phyloP scores from a whole-genome alignment of 2,329 filamentous ascomycete species.

The Fusarium sp. region DNA sequence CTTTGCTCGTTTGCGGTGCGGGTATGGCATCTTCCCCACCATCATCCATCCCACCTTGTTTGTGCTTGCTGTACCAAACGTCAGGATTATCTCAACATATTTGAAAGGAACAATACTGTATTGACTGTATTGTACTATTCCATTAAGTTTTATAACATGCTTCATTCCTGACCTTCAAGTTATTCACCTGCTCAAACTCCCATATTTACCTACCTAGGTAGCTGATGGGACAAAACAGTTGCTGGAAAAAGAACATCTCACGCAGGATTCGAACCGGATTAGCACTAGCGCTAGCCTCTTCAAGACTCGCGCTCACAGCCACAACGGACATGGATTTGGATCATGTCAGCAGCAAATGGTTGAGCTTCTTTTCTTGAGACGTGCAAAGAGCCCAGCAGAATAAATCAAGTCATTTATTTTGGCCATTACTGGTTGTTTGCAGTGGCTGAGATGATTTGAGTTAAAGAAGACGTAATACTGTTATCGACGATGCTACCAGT shows the following conservation, averaged over 20 bases:
- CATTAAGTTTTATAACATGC: no score
- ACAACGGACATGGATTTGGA: slow-evolving; percentile 7
- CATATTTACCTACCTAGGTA: no score
- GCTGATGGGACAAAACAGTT: neutral
- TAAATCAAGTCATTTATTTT: neutral
- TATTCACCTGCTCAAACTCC: neutral
- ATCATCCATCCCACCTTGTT: slow-evolving; percentile 1
- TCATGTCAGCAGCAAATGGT: slow-evolving; percentile 10
- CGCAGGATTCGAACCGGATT: neutral
- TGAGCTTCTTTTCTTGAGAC: neutral
- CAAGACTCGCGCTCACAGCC: slow-evolving; percentile 7
- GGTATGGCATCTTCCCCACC: slow-evolving; percentile 3
- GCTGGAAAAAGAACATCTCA: neutral
- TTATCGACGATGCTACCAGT: no score
- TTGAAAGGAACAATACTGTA: no score
- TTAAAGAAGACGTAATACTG: neutral
- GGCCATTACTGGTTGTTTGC: no score
- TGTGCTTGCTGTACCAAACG: neutral
- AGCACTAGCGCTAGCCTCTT: neutral
- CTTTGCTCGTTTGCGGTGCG: slow-evolving; percentile 5
- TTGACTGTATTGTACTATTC: no score
- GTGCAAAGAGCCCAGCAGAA: neutral
- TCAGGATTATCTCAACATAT: neutral
- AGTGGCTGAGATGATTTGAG: neutral
- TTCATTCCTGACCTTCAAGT: neutral